phyloP scores from a whole-genome alignment of 257 asterid species.

The Solanum appendiculatum region DNA sequence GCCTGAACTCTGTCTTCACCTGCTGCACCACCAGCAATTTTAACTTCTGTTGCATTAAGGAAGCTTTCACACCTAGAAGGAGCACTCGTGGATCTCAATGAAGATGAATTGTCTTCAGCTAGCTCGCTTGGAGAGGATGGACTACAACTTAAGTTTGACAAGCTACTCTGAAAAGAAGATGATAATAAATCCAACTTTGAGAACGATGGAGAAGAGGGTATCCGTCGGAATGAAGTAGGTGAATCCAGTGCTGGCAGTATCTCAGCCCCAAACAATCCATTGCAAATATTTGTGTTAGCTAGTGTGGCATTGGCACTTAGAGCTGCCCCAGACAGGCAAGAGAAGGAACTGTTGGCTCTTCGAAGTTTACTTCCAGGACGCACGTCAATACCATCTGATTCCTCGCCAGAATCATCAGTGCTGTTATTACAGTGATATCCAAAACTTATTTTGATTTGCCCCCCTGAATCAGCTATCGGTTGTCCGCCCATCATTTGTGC shows the following conservation, averaged over 20 bases:
- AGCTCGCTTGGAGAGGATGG: slow-evolving; percentile 63
- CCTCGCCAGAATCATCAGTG: slow-evolving; percentile 26
- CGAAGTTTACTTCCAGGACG: slow-evolving; percentile 41
- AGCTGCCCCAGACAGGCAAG: slow-evolving; percentile 97
- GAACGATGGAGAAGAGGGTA: slow-evolving; percentile 64
- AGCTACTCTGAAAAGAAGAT: slow-evolving; percentile 61
- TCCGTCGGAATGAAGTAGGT: slow-evolving; percentile 74
- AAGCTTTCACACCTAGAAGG: slow-evolving; percentile 55
- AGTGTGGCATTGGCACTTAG: slow-evolving; percentile 84
- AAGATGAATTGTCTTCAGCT: slow-evolving; percentile 43
- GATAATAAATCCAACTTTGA: slow-evolving; percentile 42
- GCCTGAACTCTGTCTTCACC: slow-evolving; percentile 99
- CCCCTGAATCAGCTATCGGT: slow-evolving; percentile 25
- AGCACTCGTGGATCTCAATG: slow-evolving; percentile 42
- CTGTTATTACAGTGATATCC: slow-evolving; percentile 58
- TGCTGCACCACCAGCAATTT: slow-evolving; percentile 96
- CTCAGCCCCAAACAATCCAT: slow-evolving; percentile 78
- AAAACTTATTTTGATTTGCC: slow-evolving; percentile 73
- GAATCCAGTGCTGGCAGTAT: slow-evolving; percentile 81
- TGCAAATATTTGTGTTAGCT: slow-evolving; percentile 94
- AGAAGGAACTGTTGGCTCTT: slow-evolving; percentile 61
- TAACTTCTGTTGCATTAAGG: slow-evolving; percentile 56
- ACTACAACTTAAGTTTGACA: slow-evolving; percentile 76
- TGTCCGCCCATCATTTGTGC: slow-evolving; percentile 40
- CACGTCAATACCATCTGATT: slow-evolving; percentile 43